These are phyloP conservation scores for Platanthera guangdongensis DNA, from an alignment of 106 monocot genomes.

Conservation along the genomic window DNA sequence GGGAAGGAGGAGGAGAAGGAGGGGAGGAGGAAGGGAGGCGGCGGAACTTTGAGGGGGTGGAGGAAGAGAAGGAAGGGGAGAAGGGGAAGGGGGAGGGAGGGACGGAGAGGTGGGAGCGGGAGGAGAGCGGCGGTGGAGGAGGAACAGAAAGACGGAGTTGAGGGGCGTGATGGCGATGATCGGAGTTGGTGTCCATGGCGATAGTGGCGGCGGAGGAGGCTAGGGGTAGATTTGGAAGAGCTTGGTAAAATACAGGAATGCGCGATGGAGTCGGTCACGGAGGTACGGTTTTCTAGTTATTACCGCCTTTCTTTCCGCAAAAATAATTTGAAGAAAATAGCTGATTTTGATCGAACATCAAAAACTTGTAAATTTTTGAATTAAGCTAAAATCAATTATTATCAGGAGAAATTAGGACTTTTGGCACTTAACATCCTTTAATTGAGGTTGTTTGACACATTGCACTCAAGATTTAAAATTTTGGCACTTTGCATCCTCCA, in stretches of 20 bases:
- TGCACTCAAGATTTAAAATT: too few relatives aligned
- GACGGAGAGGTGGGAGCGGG: background rate
- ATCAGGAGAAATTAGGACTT: too few relatives aligned
- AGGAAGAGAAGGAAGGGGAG: conserved; percentile 14
- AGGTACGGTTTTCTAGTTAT: too few relatives aligned
- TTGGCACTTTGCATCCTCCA: too few relatives aligned
- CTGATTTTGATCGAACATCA: too few relatives aligned
- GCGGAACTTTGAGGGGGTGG: conserved; percentile 9
- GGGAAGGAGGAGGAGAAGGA: conserved; percentile 25
- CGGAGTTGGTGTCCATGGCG: background rate
- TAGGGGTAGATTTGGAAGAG: background rate
- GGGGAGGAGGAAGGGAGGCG: conserved; percentile 16
- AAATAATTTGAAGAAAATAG: too few relatives aligned
- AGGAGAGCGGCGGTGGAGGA: conserved; percentile 2
- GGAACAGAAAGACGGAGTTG: conserved; percentile 12
- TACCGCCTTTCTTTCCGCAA: too few relatives aligned
- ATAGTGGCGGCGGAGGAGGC: background rate
- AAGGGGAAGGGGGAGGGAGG: conserved; percentile 3
- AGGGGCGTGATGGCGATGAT: conserved; percentile 5
- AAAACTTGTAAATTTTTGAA: too few relatives aligned
- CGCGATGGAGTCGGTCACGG: too few relatives aligned
- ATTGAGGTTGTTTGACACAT: too few relatives aligned
- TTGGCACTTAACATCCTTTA: too few relatives aligned
- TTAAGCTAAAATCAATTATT: too few relatives aligned
- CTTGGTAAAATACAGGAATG: background rate